Evolutionary conservation across 2,329 filamentous ascomycete species (phyloP).

Genomic region (Claviceps sorghi): DNA sequence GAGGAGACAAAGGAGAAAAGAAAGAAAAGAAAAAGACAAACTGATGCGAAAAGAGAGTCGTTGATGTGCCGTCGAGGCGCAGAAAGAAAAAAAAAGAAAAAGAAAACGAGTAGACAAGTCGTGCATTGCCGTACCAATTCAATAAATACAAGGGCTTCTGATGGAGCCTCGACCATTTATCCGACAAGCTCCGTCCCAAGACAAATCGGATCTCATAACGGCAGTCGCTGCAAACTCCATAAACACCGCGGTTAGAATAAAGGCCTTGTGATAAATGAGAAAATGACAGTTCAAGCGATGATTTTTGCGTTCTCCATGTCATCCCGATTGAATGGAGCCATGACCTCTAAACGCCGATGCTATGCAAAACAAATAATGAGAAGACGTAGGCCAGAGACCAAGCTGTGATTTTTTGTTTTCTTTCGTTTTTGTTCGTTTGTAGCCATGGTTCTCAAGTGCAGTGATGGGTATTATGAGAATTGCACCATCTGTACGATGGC

Average conservation of each 20-base stretch:
- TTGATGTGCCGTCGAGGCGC: too few species aligned
- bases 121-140: not conserved
- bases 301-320: not conserved
- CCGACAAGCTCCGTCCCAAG: not conserved
- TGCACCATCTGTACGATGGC: not conserved
- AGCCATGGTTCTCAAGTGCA: not conserved
- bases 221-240: not conserved
- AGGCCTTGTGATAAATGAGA: not conserved
- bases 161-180: not conserved
- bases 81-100: not conserved
- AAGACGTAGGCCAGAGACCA: not conserved
- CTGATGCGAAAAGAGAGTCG: too few species aligned
- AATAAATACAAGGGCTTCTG: not conserved
- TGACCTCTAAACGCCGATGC: conserved; percentile 3
- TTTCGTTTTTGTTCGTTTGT: not conserved
- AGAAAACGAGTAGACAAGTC: not conserved
- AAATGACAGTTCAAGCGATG: not conserved
- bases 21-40: too few species aligned
- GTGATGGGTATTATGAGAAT: not conserved
- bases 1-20: too few species aligned
- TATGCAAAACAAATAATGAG: conserved; percentile 1
- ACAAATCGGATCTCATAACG: not conserved
- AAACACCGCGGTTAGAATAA: not conserved
- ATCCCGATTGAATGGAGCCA: not conserved
- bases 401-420: not conserved